Base-by-base conservation (phyloP, 2,329 filamentous ascomycete genomes). In the Hyphodiscus sp. region DNA sequence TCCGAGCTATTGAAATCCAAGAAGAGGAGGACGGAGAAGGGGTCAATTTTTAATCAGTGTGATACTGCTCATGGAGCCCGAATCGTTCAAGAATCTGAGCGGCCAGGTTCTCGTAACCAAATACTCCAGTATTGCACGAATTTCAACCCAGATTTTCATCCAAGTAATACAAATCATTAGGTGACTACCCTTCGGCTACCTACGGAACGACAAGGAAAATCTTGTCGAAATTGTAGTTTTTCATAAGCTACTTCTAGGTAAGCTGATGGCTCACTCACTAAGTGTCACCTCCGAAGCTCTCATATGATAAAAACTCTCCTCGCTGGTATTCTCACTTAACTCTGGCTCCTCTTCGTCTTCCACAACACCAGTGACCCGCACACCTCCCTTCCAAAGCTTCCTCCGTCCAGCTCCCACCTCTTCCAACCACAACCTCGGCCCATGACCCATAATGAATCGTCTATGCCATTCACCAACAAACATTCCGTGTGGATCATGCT, bases 401-500 rank as follows among this genome's bases (percentile, higher is more conserved):
- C 55, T 56, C 41, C 66, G 55, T 10, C 50, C 50, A 6, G 65
- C 54, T 45, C 67, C 67, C 4, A 50, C 52, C 47, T 68, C 66
- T 48, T 68, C 67, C 13, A 68, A 47, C 2, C 60, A 56, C 11
- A 67, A 50, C 41, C 52, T 54, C 20, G 54, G 53, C 7, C 60
- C 61, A 44, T 64, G 55, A 1, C 76, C 67, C 46, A 81, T 69
- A 11, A 96, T 73, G 63, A 82, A 81, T 49, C 86, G 79, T 26
- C 87, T 78, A 70, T 96, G 90, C 92, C 92, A 99, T 47, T 91
- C 85, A 1, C 92, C 92, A 15, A 92, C 77, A 70, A 96, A 96
- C 80, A 95, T 86, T 53, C 90, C 90, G 56, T 91, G 82, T 0
- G 87, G 86, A 65, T 96, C 90, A 33, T 81, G 83, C 50, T 82